Evolutionary conservation across 768 basidiomycete genomes (phyloP).

Genomic region (Tricholoma bakamatsutake): DNA sequence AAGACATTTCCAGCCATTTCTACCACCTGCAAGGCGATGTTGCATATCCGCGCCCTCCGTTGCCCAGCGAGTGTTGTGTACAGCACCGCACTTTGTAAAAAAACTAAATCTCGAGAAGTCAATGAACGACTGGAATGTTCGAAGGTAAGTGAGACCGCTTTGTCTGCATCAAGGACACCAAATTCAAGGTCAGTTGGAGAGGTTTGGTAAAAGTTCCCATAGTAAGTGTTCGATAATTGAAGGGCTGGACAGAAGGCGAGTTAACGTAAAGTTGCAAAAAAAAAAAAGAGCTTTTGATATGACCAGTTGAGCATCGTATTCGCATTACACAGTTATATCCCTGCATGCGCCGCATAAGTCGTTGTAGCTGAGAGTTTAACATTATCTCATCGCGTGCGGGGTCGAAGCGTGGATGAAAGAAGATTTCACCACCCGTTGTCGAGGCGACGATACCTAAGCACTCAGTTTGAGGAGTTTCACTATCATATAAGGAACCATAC

Average conservation of each 20-base stretch:
- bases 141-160: constrained; percentile 68
- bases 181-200: constrained; percentile 71
- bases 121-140: constrained; percentile 61
- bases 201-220: constrained; percentile 68
- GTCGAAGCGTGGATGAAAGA: constrained; percentile 89
- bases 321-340: constrained; percentile 78
- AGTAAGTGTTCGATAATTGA: constrained; percentile 49
- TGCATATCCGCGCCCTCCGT: constrained; percentile 79
- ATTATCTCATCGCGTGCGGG: constrained; percentile 56
- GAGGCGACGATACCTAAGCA: constrained; percentile 56
- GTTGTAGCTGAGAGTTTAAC: constrained; percentile 70
- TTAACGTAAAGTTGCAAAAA: constrained; percentile 1
- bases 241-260: constrained; percentile 38
- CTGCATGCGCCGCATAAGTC: constrained; percentile 62
- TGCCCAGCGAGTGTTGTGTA: constrained; percentile 78
- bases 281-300: constrained; percentile 10
- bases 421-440: constrained; percentile 84
- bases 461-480: not conserved
- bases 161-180: constrained; percentile 76
- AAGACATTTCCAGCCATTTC: constrained; percentile 89
- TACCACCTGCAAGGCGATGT: constrained; percentile 78
- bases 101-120: constrained; percentile 66
- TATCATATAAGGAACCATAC: constrained; percentile 27
- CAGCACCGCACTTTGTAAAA: constrained; percentile 81
- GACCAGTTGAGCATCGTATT: constrained; percentile 83